Evolutionary conservation across 345 rosid species (phyloP), one percentile per base, ranked within the genome.

Genomic region (Punica granatum): DNA sequence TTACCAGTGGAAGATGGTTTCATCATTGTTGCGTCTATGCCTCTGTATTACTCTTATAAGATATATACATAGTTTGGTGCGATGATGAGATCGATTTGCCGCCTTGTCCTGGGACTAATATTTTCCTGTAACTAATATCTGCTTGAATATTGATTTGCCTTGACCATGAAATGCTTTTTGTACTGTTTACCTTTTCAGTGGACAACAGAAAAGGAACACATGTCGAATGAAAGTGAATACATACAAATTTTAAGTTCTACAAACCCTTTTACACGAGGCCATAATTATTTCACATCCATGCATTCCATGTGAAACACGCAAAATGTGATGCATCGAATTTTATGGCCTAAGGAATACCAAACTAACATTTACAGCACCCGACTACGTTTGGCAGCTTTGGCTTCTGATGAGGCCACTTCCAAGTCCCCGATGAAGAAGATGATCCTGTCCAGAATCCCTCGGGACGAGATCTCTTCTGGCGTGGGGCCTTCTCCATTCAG

Each of bases 371-470:
- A 74, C 53, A 33, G 36, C 39, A 69, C 9, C 53, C 79, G 74
- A 19, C 64, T 18, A 0, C 83, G 82, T 72, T 83, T 81, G 43
- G 84, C 81, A 39, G 74, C 79, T 74, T 83, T 81, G 43, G 84
- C 81, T 48, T 76, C 79, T 3, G 64, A 58, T 3, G 82, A 68
- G 60, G 90, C 90, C 58, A 69, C 81, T 81, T 85, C 87, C 76
- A 85, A 62, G 72, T 86, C 87, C 23, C 87, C 87, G 25, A 84
- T 41, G 72, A 86, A 79, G 71, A 86, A 84, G 41, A 84, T 74
- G 37, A 86, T 84, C 64, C 67, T 80, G 64, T 84, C 84, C 36
- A 82, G 60, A 69, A 84, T 71, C 36, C 86, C 85, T 36, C 4
- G 53, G 62, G 71, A 21, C 0, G 79, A 65, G 39, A 67, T 67